Conservation (phyloP, 441 rosid genomes). For the Biscutella auriculata region DNA sequence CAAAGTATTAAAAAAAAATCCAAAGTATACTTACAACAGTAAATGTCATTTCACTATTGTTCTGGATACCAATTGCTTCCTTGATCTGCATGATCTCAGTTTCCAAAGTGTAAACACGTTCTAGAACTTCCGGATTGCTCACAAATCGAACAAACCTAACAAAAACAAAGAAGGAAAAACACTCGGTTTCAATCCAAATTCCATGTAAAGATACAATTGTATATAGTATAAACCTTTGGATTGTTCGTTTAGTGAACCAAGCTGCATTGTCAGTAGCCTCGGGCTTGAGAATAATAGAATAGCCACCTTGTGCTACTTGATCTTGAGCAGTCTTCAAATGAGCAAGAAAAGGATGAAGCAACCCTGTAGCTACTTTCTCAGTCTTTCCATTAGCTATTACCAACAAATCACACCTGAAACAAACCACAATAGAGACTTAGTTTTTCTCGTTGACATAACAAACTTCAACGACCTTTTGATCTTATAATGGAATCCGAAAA, state of each 20-base stretch:
- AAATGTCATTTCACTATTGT: conserved; percentile 45
- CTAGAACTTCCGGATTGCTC: conserved; percentile 84
- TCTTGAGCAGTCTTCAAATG: conserved; percentile 83
- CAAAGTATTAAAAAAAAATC: background rate
- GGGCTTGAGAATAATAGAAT: conserved; percentile 76
- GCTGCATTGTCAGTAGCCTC: conserved; percentile 35
- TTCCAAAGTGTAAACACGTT: conserved; percentile 69
- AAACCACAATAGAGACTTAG: background rate
- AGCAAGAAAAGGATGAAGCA: conserved; percentile 79
- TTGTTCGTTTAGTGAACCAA: conserved; percentile 83
- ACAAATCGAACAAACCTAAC: conserved; percentile 97
- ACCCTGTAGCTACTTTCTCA: conserved; percentile 83
- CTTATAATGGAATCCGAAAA: background rate
- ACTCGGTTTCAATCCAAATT: background rate
- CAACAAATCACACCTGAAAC: conserved; percentile 75
- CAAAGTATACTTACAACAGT: conserved; percentile 35
- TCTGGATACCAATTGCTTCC: conserved; percentile 78
- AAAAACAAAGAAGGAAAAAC: conserved; percentile 5
- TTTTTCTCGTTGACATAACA: background rate
- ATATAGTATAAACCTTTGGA: conserved; percentile 46
- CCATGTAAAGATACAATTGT: background rate
- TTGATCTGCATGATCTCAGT: conserved; percentile 89
- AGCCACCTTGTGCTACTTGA: conserved; percentile 80
- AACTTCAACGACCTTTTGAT: background rate
- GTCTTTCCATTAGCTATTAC: conserved; percentile 71